phyloP scores from a whole-genome alignment of 331 rosid species.

The Erythrophleum ivorense region DNA sequence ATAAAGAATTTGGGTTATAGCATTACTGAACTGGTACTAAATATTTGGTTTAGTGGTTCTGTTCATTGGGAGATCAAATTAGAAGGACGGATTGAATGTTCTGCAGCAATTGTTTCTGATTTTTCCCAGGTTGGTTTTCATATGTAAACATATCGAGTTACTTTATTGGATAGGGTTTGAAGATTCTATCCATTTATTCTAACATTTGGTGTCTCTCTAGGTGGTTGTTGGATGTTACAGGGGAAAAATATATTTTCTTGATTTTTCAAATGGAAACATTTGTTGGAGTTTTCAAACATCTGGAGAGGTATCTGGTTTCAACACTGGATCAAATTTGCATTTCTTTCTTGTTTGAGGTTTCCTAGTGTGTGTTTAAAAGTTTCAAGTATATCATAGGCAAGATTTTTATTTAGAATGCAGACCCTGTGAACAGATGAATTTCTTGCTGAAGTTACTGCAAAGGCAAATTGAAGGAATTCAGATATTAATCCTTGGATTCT shows the following conservation, averaged over 20 bases:
- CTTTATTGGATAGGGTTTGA: slow-evolving; percentile 3
- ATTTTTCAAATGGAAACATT: slow-evolving; percentile 66
- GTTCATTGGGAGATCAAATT: slow-evolving; percentile 81
- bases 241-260: slow-evolving; percentile 89
- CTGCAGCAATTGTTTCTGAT: slow-evolving; percentile 77
- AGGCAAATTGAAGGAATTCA: not conserved
- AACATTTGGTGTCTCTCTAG: slow-evolving; percentile 50
- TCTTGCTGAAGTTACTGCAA: slow-evolving; percentile 21
- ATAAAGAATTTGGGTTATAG: slow-evolving; percentile 25
- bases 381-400: slow-evolving; percentile 18
- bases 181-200: slow-evolving; percentile 38
- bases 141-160: slow-evolving; percentile 29
- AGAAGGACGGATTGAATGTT: slow-evolving; percentile 89
- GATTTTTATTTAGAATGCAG: not conserved
- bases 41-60: slow-evolving; percentile 77
- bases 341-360: slow-evolving; percentile 44
- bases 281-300: slow-evolving; percentile 86
- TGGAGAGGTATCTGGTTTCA: slow-evolving; percentile 72
- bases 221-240: slow-evolving; percentile 93
- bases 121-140: slow-evolving; percentile 75
- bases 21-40: slow-evolving; percentile 41
- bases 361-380: slow-evolving; percentile 24
- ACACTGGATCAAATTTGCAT: slow-evolving; percentile 14
- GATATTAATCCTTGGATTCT: too few relatives aligned
- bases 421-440: slow-evolving; percentile 25